Base-by-base conservation (phyloP, 176 grass and related monocot genomes). In the Neostapfia colusana region DNA sequence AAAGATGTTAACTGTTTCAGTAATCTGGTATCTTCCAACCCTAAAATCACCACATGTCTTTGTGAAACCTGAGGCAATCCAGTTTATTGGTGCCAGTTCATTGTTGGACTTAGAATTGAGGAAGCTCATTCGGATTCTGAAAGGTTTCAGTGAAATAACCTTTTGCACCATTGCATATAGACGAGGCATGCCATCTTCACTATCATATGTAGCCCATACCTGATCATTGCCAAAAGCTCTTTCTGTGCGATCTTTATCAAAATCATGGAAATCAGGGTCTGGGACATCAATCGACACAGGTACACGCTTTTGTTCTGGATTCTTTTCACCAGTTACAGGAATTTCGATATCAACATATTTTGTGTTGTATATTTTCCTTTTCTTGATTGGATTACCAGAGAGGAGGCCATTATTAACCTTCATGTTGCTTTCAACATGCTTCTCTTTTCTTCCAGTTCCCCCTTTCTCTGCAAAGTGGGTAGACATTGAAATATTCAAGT, bases 221-320 rank as follows among this genome's bases (percentile, higher is more conserved):
- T n/a, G n/a, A n/a, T n/a, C n/a, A n/a, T n/a, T n/a, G n/a, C n/a
- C n/a, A n/a, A n/a, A n/a, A n/a, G n/a, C n/a, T n/a, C n/a, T n/a
- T n/a, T n/a, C n/a, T n/a, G n/a, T n/a, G n/a, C 93, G 88, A 77
- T 97, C 88, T 72, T 93, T 93, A 69, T 97, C 90, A 83, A 97
- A 97, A 79, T 93, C 93, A 70, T 93, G 89, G 81, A 97, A 97
- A 53, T 97, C 90, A 24, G 93, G 88, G 63, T 97, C 93, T 45
- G 93, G 93, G 41, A 97, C 94, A 89, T 97, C 88, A 58, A 97
- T 97, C 14, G 90, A 88, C 43, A 88, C 58, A 69, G 80, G 82
- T 7, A 85, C 74, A 50, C 77, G 69, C 64, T 74, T 85, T 55
- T 53, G 49, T 67, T 65, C 79, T 42, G 18, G 40, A 83, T 85